These are phyloP conservation scores for Lantana camara DNA, from an alignment of 257 asterid species.

Conservation along the genomic window DNA sequence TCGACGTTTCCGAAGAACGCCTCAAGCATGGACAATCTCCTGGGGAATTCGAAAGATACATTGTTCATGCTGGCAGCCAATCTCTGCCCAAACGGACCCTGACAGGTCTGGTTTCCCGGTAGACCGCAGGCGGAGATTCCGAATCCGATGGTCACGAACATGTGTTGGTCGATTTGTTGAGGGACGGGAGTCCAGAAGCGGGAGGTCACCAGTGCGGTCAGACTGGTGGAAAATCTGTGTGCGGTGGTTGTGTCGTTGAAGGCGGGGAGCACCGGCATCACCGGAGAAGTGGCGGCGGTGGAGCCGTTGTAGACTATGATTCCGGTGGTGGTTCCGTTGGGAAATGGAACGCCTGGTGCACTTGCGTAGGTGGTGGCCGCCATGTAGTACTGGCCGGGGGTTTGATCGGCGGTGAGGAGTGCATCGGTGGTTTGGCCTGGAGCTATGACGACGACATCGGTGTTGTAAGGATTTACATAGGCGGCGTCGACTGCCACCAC, in stretches of 20 bases:
- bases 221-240: slow-evolving; percentile 45
- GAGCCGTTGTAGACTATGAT: slow-evolving; percentile 46
- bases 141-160: slow-evolving; percentile 66
- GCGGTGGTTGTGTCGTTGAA: slow-evolving; percentile 77
- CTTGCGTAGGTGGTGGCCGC: slow-evolving; percentile 63
- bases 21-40: slow-evolving; percentile 51
- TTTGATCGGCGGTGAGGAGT: slow-evolving; percentile 55
- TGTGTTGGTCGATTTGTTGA: slow-evolving; percentile 40
- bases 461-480: slow-evolving; percentile 61
- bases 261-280: slow-evolving; percentile 68
- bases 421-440: slow-evolving; percentile 82
- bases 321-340: slow-evolving; percentile 61
- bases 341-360: slow-evolving; percentile 30
- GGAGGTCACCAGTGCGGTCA: slow-evolving; percentile 51
- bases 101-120: slow-evolving; percentile 45
- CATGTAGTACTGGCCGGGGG: slow-evolving; percentile 63
- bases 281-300: slow-evolving; percentile 35
- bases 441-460: slow-evolving; percentile 63
- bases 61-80: slow-evolving; percentile 77
- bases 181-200: slow-evolving; percentile 65
- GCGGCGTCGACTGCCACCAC: slow-evolving; percentile 74
- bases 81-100: slow-evolving; percentile 44
- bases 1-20: slow-evolving; percentile 49
- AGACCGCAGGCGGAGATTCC: slow-evolving; percentile 51
- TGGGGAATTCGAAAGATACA: slow-evolving; percentile 64